Evolutionary conservation across 441 rosid species (phyloP).

Genomic region (Viola pubescens): DNA sequence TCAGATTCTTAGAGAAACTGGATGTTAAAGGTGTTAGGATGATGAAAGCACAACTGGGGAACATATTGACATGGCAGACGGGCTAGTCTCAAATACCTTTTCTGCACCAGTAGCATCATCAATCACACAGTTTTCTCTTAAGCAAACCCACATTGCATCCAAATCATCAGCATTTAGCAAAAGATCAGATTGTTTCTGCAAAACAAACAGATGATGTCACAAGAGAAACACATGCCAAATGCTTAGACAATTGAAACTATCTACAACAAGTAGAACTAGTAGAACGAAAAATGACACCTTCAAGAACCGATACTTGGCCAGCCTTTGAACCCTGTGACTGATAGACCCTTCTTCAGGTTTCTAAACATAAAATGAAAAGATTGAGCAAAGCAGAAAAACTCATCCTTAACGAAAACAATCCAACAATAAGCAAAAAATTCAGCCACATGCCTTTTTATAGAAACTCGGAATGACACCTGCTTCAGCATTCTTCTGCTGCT

Average conservation of each 20-base stretch:
- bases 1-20: neutral
- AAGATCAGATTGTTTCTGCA: slow-evolving; percentile 97
- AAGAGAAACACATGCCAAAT: slow-evolving; percentile 8
- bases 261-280: slow-evolving; percentile 3
- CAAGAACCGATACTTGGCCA: slow-evolving; percentile 85
- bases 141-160: slow-evolving; percentile 98
- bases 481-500: slow-evolving; percentile 86
- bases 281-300: slow-evolving; percentile 37
- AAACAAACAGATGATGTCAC: slow-evolving; percentile 7
- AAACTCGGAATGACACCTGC: slow-evolving; percentile 86
- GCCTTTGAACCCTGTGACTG: slow-evolving; percentile 85
- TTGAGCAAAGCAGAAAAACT: neutral
- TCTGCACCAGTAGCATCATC: slow-evolving; percentile 98
- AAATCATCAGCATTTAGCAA: slow-evolving; percentile 91
- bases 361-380: slow-evolving; percentile 34
- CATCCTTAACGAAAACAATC: neutral
- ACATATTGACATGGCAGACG: neutral
- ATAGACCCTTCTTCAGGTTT: slow-evolving; percentile 99
- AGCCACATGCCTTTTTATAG: slow-evolving; percentile 77
- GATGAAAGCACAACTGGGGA: neutral
- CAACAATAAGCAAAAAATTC: slow-evolving; percentile 8
- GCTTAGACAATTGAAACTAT: slow-evolving; percentile 6
- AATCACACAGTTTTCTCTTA: slow-evolving; percentile 96
- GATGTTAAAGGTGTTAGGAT: neutral
- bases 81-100: slow-evolving; percentile 42